Conservation (phyloP, 2,329 filamentous ascomycete species). For the Madurella mycetomatis region DNA sequence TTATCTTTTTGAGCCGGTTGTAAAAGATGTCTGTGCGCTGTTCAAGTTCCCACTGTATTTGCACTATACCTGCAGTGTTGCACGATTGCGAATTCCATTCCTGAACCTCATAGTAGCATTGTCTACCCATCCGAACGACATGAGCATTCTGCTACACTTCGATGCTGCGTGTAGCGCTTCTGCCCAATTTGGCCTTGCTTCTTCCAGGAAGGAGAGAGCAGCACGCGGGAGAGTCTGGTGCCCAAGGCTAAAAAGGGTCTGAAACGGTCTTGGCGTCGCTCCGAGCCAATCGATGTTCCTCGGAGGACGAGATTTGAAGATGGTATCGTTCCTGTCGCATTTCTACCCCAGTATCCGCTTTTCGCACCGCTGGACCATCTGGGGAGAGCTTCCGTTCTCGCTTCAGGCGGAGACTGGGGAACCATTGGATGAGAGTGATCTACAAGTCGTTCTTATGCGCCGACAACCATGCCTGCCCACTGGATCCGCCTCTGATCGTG, state of each 20-base stretch:
- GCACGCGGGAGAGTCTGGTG: constrained; percentile 7
- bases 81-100: no score
- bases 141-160: no score
- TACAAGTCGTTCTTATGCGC: constrained; percentile 23
- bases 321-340: constrained; percentile 13
- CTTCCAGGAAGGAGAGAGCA: neutral
- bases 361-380: constrained; percentile 7
- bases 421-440: constrained; percentile 23
- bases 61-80: no score
- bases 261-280: constrained; percentile 26
- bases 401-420: constrained; percentile 4
- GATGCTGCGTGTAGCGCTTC: neutral
- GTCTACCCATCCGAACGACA: no score
- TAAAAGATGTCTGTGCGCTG: no score
- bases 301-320: constrained; percentile 21
- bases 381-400: constrained; percentile 14
- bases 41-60: no score
- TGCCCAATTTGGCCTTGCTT: neutral
- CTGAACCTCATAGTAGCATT: no score
- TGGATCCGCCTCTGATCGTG: constrained; percentile 3
- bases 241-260: constrained; percentile 26
- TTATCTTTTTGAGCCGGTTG: no score
- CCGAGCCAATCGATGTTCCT: constrained; percentile 26
- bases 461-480: constrained; percentile 13
- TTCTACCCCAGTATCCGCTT: constrained; percentile 12